Evolutionary conservation across 75 land plant genomes (phyloP), one percentile per base, ranked within the genome.

Genomic region (Chamaecyparis obtusa): DNA sequence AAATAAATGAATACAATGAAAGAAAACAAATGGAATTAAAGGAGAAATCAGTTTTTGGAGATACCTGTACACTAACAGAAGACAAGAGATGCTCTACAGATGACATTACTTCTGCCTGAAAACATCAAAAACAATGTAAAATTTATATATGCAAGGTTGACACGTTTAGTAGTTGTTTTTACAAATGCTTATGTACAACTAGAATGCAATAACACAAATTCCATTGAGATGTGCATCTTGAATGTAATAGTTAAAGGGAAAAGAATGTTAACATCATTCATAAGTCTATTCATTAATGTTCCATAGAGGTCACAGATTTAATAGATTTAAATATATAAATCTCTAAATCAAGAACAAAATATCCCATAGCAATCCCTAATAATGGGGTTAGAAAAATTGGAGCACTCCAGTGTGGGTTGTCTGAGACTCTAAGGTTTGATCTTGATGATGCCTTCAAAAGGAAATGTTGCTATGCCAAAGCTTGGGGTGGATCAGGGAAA

Each of bases 31-130:
- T 46, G 46, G 32, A n/a, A 81, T 81, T 27, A 24, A 81, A 43
- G 10, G 54, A 24, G 41, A 46, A 46, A 81, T 32, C n/a, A 46
- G 33, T 41, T 24, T 64, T 60, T 32, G 72, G n/a, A 54, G n/a
- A 5, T 88, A 93, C 96, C 93, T 95, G 96, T 56, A 95, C 79
- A 19, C 93, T 90, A 85, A 88, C 90, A 76, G 89, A 86, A 44
- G 90, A 77, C 84, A 92, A 7, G 30, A 97, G 86, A 17, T 91
- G 88, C 30, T 96, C 96, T 87, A 97, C 88, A 76, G 97, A 95
- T 85, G 95, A 90, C 85, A 95, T 89, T 67, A 97, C 85, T 85
- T 95, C 96, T 84, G 96, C 97, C 99, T 96, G 91, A 57, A 85
- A 86, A 88, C 14, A 69, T 83, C 24, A 48, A 56, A 43, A 21